Conservation (phyloP, 2,329 filamentous ascomycete species). For the Cordyceps fumosorosea region DNA sequence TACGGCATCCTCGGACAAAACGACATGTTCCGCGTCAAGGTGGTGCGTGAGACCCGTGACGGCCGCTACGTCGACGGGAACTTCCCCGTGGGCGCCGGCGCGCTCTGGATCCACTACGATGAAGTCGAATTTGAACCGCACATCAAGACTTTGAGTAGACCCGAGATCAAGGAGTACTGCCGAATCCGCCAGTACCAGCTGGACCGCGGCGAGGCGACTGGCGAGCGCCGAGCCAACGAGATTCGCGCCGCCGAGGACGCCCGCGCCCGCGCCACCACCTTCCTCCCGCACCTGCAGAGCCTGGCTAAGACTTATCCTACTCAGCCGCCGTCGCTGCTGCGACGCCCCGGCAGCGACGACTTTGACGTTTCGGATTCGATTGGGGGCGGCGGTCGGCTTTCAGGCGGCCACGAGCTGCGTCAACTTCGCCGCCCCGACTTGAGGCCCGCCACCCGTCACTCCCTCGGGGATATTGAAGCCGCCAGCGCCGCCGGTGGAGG, state of each 20-base stretch:
- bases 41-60: constrained; percentile 53
- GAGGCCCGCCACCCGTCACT: constrained; percentile 23
- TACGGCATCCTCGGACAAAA: constrained; percentile 56
- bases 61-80: constrained; percentile 52
- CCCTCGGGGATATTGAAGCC: constrained; percentile 16
- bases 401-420: constrained; percentile 34
- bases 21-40: constrained; percentile 59
- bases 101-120: constrained; percentile 56
- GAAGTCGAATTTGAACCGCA: constrained; percentile 54
- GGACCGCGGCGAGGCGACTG: constrained; percentile 44
- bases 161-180: constrained; percentile 58
- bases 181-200: constrained; percentile 54
- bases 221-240: constrained; percentile 45
- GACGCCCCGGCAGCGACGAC: background rate
- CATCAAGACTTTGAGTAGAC: constrained; percentile 41
- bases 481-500: background rate
- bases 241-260: constrained; percentile 45
- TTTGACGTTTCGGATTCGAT: background rate
- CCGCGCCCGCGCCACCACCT: constrained; percentile 33
- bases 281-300: constrained; percentile 11
- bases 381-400: background rate
- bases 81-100: constrained; percentile 53
- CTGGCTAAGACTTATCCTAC: constrained; percentile 15
- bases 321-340: background rate
- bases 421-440: constrained; percentile 36